These are phyloP conservation scores for Eryngium alpinum DNA, from an alignment of 140 eudicot genomes.

Conservation along the genomic window DNA sequence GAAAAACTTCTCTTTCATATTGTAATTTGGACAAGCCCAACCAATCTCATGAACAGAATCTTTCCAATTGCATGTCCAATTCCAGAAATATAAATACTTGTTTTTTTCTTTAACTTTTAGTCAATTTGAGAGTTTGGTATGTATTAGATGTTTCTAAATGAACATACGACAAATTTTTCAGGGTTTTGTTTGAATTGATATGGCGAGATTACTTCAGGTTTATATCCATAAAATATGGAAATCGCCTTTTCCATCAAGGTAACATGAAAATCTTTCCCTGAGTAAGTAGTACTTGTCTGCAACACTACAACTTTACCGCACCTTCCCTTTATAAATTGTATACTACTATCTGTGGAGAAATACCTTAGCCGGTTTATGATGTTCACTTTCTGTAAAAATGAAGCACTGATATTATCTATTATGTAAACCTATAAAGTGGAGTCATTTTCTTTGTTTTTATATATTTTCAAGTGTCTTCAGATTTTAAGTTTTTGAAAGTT, in stretches of 20 bases:
- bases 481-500: background rate
- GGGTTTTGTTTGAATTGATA: conserved; percentile 68
- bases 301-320: too few species aligned
- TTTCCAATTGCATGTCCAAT: background rate
- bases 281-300: too few species aligned
- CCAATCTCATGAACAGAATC: background rate
- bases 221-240: conserved; percentile 54
- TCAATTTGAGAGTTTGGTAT: background rate
- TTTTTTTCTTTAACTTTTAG: background rate
- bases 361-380: too few species aligned
- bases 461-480: background rate
- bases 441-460: background rate
- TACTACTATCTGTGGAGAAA: too few species aligned
- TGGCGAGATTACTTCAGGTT: conserved; percentile 78
- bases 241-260: conserved; percentile 55
- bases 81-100: background rate
- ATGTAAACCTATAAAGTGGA: background rate
- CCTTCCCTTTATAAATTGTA: too few species aligned
- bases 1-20: background rate
- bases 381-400: too few species aligned
- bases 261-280: background rate
- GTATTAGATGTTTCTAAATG: background rate
- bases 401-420: background rate
- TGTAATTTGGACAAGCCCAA: background rate
- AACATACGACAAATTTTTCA: conserved; percentile 22